phyloP scores from a whole-genome alignment of 352 stramenopile genomes.

The Phytophthora crassamura region DNA sequence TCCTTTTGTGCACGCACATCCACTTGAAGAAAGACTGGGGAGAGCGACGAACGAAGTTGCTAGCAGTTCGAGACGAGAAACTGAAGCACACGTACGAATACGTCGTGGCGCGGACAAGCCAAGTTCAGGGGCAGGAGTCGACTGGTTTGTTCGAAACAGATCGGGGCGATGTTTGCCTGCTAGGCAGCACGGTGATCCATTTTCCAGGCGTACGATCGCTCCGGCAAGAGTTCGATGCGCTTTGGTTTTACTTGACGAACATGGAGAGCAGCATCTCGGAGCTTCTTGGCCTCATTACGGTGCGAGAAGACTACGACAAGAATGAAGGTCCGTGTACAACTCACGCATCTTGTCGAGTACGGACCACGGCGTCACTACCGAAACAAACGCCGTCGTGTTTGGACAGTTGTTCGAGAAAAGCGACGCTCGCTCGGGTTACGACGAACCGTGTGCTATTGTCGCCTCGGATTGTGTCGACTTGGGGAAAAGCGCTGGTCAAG shows the following conservation, averaged over 20 bases:
- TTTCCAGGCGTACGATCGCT: conserved; percentile 41
- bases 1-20: conserved; percentile 38
- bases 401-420: conserved; percentile 24
- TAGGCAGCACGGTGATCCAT: conserved; percentile 31
- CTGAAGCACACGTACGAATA: conserved; percentile 30
- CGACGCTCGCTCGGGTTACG: conserved; percentile 9
- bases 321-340: conserved; percentile 33
- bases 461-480: conserved; percentile 40
- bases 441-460: conserved; percentile 34
- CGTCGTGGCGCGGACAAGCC: conserved; percentile 13
- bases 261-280: conserved; percentile 59
- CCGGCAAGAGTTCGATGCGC: conserved; percentile 41
- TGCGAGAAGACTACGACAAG: conserved; percentile 33
- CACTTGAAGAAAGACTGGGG: conserved; percentile 23
- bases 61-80: conserved; percentile 24
- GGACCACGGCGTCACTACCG: conserved; percentile 22
- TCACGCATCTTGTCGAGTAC: conserved; percentile 35
- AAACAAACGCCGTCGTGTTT: conserved; percentile 38
- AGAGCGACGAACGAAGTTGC: conserved; percentile 25
- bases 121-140: conserved; percentile 20
- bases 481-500: conserved; percentile 40
- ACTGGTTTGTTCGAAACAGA: conserved; percentile 33
- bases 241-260: conserved; percentile 47
- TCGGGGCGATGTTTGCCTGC: conserved; percentile 35
- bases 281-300: conserved; percentile 19